A percentile compares a stretch with the other conserved stretches of the same genome.
Evolutionary conservation across 768 basidiomycete genomes (phyloP).

Genomic region (Mycena maculata): DNA sequence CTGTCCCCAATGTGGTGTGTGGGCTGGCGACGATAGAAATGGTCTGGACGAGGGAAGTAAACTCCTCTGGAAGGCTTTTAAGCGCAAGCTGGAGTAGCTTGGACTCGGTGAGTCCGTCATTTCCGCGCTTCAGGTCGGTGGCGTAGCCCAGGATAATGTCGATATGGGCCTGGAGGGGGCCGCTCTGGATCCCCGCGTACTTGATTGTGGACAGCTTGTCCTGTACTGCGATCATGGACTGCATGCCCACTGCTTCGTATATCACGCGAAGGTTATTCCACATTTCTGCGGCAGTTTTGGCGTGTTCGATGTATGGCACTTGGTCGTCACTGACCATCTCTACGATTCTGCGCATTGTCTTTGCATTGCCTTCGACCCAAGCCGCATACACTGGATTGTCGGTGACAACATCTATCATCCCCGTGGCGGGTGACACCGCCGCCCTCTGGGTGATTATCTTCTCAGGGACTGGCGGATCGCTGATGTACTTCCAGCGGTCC

Average conservation of each 20-base stretch:
- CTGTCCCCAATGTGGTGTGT: background rate
- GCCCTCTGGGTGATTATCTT: background rate
- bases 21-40: background rate
- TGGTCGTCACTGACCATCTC: slow-evolving; percentile 16
- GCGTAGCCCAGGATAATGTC: background rate
- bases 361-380: slow-evolving; percentile 6
- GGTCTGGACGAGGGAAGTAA: background rate
- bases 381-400: slow-evolving; percentile 1
- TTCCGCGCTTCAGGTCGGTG: slow-evolving; percentile 1
- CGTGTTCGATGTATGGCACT: background rate
- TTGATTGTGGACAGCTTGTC: background rate
- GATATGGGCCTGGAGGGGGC: background rate
- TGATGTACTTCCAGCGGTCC: slow-evolving; percentile 7
- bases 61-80: background rate
- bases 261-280: background rate
- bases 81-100: slow-evolving; percentile 1
- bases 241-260: background rate
- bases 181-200: background rate
- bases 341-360: slow-evolving; percentile 4
- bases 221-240: background rate
- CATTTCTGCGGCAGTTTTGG: background rate
- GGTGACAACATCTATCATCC: background rate
- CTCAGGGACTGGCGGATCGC: background rate
- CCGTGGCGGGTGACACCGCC: background rate
- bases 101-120: background rate